Base-by-base conservation (phyloP, 1,139 yeast genomes). In the Lodderomyces elongisporus region DNA sequence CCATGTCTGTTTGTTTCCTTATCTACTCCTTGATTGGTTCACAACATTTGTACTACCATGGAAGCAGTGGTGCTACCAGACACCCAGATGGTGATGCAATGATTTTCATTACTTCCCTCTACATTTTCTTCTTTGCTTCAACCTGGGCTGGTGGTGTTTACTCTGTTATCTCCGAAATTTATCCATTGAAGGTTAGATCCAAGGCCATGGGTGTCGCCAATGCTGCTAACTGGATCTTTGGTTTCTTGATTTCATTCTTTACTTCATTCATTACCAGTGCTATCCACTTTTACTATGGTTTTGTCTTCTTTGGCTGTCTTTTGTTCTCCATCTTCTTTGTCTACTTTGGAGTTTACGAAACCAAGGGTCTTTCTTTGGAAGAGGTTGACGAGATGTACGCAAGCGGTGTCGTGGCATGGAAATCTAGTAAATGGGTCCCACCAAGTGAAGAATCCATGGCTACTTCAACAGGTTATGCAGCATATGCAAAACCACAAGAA, bases 71-170 rank as follows among this genome's bases (percentile, higher is more conserved):
- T 35, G 55, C 60, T 25, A 58, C 65, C 30, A 45, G 48, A 33
- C 44, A 45, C 21, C 51, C 80, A 40, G 77, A 82, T 34, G 91
- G 91, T 57, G 65, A 78, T 56, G 85, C 81, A 40, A 66, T 75
- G 85, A 81, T 85, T 55, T 79, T 83, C 49, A 74, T 85, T 47
- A 77, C 89, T 20, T 82, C 91, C 58, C 55, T 83, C 41, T 87
- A 77, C 64, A 83, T 87, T 43, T 81, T 82, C 73, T 79, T 76
- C 66, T 85, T 85, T 54, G 91, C 95, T 25, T 71, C 82, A 25
- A 78, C 94, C 5, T 85, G 95, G 94, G 95, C 89, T 42, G 91
- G 94, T 49, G 76, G 80, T 52, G 80, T 80, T 29, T 87, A 78
- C 74, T 82, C 82, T 37, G 78, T 83, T 47, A 74, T 80, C 35